Evolutionary conservation across 495 filamentous ascomycete species (phyloP), one percentile per base, ranked within the genome.

Genomic region (Aspergillus nanangensis): DNA sequence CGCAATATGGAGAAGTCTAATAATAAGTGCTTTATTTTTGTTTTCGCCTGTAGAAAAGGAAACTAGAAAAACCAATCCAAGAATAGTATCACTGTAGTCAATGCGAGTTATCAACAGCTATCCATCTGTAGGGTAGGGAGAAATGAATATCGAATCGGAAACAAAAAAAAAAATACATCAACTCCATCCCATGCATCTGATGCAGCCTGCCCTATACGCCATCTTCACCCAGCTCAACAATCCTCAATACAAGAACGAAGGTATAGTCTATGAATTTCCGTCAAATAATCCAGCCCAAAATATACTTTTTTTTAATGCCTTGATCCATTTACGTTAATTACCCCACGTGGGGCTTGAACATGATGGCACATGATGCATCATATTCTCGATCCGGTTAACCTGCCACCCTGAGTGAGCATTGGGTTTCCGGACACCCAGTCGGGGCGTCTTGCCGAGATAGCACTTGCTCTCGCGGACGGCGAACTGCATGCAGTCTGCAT

Each of bases 391-490:
- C 14, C 61, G 58, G 7, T 39, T 50, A 10, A 61, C 51, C 8
- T 65, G 25, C 67, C 69, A 74, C 0, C 69, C 70, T 4, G 69
- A 71, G n/a, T 49, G 44, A 4, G 58, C 48, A 3, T 55, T 53
- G 11, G 55, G 35, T 17, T 49, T 50, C n/a, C 54, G 13, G 9
- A 48, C 23, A 4, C 70, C 70, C 4, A 74, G 53, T 25, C 60
- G 60, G 0, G 70, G 69, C 0, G 50, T 66, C 1, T 42, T 38
- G 25, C 56, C 52, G 0, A 63, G 70, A 46, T 56, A 69, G 50
- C 70, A 74, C 10, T 37, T 53, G 11, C 52, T 50, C 5, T 56
- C 59, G 22, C 60, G 58, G 56, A 63, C 61, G 27, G 53, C 50
- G 57, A 66, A 73, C 41, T 74, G 70, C 13, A 56, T 56, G 46